These are phyloP conservation scores for Aspergillus steynii DNA, from an alignment of 495 filamentous ascomycete genomes.

Conservation along the genomic window DNA sequence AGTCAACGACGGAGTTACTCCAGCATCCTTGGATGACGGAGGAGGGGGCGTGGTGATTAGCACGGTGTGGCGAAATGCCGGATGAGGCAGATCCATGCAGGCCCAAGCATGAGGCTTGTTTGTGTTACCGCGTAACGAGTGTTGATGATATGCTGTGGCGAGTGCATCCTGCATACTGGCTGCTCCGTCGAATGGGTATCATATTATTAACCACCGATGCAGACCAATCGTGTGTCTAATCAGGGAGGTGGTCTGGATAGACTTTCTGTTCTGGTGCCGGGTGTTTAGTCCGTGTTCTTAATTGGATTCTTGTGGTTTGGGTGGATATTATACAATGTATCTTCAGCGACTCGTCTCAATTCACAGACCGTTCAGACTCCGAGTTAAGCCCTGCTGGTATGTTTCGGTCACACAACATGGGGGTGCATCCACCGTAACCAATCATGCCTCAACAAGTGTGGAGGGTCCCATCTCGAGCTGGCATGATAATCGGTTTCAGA, in stretches of 20 bases:
- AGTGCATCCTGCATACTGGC: not conserved
- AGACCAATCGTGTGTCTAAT: too few species aligned
- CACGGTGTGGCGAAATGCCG: not conserved
- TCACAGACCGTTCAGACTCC: too few species aligned
- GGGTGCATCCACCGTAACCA: not conserved
- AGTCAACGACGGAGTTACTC: conserved; percentile 16
- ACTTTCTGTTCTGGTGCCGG: not conserved
- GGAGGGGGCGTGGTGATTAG: not conserved
- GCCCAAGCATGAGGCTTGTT: too few species aligned
- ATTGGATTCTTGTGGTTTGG: not conserved
- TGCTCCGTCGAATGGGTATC: not conserved
- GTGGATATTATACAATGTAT: not conserved
- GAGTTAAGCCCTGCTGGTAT: not conserved
- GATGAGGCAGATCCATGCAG: too few species aligned
- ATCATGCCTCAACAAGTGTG: not conserved
- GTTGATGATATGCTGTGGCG: not conserved
- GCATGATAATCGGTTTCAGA: not conserved
- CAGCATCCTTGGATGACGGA: conserved; percentile 13
- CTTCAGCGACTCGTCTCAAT: not conserved
- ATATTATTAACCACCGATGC: not conserved
- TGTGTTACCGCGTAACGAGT: too few species aligned
- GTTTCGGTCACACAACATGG: not conserved
- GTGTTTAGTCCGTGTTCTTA: not conserved
- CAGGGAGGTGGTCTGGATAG: not conserved
- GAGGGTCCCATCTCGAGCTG: not conserved